phyloP scores from a whole-genome alignment of 257 asterid genomes.

The Asclepias syriaca region DNA sequence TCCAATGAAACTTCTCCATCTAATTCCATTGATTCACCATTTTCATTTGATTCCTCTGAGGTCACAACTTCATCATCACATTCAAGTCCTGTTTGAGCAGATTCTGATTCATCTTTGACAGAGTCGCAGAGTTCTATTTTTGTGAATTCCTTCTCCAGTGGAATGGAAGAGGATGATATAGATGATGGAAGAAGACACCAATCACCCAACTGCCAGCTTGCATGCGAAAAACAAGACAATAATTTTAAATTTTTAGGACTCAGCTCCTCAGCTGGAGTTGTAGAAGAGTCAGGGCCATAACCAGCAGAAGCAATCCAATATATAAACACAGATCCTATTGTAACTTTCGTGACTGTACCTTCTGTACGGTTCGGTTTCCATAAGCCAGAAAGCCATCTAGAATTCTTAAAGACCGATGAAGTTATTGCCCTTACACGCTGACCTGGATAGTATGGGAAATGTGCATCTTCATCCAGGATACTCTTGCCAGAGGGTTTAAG shows the following conservation, averaged over 20 bases:
- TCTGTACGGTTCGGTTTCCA: slow-evolving; percentile 89
- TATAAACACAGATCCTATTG: slow-evolving; percentile 83
- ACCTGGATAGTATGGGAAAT: slow-evolving; percentile 95
- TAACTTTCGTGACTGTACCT: slow-evolving; percentile 91
- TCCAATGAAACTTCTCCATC: slow-evolving; percentile 36
- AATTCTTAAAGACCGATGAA: slow-evolving; percentile 89
- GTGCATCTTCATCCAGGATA: slow-evolving; percentile 69
- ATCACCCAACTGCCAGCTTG: slow-evolving; percentile 95
- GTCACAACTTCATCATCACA: slow-evolving; percentile 55
- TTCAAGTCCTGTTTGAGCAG: slow-evolving; percentile 55
- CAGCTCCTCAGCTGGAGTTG: slow-evolving; percentile 86
- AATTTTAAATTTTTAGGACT: slow-evolving; percentile 76
- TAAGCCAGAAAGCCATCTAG: slow-evolving; percentile 89
- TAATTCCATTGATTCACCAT: slow-evolving; percentile 32
- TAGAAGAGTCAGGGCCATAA: slow-evolving; percentile 75
- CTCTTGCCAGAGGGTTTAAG: slow-evolving; percentile 77
- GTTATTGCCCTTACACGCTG: slow-evolving; percentile 89
- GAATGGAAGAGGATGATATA: slow-evolving; percentile 23
- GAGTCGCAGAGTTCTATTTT: slow-evolving; percentile 42
- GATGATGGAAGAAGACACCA: slow-evolving; percentile 84
- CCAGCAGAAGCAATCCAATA: slow-evolving; percentile 99
- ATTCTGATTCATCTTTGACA: slow-evolving; percentile 55
- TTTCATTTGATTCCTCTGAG: slow-evolving; percentile 39
- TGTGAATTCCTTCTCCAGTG: slow-evolving; percentile 39
- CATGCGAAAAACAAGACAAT: slow-evolving; percentile 83